Conservation (phyloP, 2,329 filamentous ascomycete species). For the Mycosphaerella sp. region DNA sequence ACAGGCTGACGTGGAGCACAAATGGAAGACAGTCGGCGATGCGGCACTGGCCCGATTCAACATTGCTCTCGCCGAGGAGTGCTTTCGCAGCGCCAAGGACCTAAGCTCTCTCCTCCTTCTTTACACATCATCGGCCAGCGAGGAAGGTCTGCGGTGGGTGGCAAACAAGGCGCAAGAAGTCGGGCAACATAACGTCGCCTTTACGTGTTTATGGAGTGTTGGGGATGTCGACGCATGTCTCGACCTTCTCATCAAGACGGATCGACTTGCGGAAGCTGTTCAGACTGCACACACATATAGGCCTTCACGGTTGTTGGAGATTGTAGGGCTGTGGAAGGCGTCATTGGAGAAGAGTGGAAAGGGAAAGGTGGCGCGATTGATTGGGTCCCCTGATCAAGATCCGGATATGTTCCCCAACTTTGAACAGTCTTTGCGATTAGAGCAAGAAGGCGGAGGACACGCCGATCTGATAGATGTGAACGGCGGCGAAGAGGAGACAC, state of each 20-base stretch:
- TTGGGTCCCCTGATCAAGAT: slow-evolving; percentile 64
- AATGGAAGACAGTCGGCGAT: slow-evolving; percentile 97
- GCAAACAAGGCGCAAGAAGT: slow-evolving; percentile 68
- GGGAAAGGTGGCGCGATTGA: slow-evolving; percentile 71
- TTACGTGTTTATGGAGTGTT: slow-evolving; percentile 81
- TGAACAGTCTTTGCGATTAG: slow-evolving; percentile 81
- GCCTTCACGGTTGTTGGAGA: slow-evolving; percentile 63
- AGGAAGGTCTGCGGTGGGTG: slow-evolving; percentile 64
- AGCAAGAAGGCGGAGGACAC: slow-evolving; percentile 59
- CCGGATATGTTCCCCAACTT: slow-evolving; percentile 88
- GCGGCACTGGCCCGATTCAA: slow-evolving; percentile 84
- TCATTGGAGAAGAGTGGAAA: slow-evolving; percentile 79
- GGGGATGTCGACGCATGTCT: slow-evolving; percentile 77
- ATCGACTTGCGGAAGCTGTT: slow-evolving; percentile 75
- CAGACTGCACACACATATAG: slow-evolving; percentile 95
- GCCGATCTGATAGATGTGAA: slow-evolving; percentile 40
- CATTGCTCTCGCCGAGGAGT: slow-evolving; percentile 80
- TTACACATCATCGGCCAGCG: slow-evolving; percentile 78
- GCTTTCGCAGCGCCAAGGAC: slow-evolving; percentile 86
- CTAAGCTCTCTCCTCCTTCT: slow-evolving; percentile 81
- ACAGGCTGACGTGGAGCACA: slow-evolving; percentile 82
- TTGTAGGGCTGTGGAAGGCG: slow-evolving; percentile 76
- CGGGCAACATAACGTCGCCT: slow-evolving; percentile 86
- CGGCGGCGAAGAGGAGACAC: slow-evolving; percentile 19
- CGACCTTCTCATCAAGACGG: slow-evolving; percentile 70